Evolutionary conservation across 2,329 filamentous ascomycete species (phyloP).

Genomic region (Teratosphaeria nubilosa): DNA sequence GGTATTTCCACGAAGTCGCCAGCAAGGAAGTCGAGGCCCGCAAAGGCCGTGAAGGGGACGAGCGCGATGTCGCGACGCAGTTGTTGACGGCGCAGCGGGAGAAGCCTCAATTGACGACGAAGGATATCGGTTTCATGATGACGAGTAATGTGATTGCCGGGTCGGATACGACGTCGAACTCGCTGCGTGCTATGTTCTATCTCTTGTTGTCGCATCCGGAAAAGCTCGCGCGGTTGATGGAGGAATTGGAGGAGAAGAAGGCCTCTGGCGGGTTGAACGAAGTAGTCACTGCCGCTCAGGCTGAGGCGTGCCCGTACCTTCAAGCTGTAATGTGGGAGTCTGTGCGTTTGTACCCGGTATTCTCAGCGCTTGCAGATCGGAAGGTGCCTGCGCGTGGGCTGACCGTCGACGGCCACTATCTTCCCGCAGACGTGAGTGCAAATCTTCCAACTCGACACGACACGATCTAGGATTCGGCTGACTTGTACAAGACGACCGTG

Average conservation of each 20-base stretch:
- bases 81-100: background rate
- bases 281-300: background rate
- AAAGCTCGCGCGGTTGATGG: background rate
- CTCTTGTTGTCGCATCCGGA: background rate
- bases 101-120: background rate
- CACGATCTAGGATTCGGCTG: background rate
- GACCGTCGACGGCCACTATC: background rate
- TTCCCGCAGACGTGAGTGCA: background rate
- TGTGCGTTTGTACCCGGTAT: background rate
- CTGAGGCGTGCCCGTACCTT: background rate
- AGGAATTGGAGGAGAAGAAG: background rate
- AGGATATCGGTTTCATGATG: background rate
- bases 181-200: background rate
- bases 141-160: background rate
- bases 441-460: background rate
- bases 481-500: background rate
- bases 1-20: background rate
- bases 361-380: background rate
- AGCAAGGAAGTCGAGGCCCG: background rate
- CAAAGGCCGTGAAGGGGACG: background rate
- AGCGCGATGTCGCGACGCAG: background rate
- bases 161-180: background rate
- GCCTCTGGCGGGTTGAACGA: background rate
- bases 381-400: background rate
- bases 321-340: background rate